Conservation (phyloP, 2,329 filamentous ascomycete species). For the Paraphaeosphaeria minitans region DNA sequence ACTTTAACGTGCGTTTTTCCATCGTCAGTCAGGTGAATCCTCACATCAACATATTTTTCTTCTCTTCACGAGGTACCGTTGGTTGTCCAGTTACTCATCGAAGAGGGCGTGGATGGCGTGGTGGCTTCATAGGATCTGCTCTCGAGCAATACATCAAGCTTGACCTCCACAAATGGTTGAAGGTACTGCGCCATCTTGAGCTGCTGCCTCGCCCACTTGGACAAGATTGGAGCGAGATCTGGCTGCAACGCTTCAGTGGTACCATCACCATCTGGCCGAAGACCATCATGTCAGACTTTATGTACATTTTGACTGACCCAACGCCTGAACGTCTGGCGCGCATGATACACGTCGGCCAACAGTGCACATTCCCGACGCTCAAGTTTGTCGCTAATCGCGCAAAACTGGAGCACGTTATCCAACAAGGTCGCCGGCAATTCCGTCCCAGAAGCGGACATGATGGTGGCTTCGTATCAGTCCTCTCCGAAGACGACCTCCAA, state of each 20-base stretch:
- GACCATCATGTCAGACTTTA: slow-evolving; percentile 77
- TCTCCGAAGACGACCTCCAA: slow-evolving; percentile 55
- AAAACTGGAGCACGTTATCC: slow-evolving; percentile 74
- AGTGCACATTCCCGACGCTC: slow-evolving; percentile 87
- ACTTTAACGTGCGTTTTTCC: slow-evolving; percentile 98
- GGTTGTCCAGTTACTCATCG: slow-evolving; percentile 94
- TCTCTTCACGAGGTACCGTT: slow-evolving; percentile 88
- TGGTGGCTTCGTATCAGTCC: slow-evolving; percentile 43
- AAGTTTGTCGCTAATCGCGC: slow-evolving; percentile 89
- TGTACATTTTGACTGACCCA: slow-evolving; percentile 84
- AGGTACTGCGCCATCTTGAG: slow-evolving; percentile 90
- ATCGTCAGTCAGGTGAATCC: slow-evolving; percentile 90
- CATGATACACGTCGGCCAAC: slow-evolving; percentile 90
- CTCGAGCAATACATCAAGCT: slow-evolving; percentile 95
- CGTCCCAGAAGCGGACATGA: slow-evolving; percentile 39
- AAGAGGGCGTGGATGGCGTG: slow-evolving; percentile 90
- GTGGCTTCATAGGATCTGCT: slow-evolving; percentile 90
- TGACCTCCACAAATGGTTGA: slow-evolving; percentile 96
- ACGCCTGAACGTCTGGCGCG: slow-evolving; percentile 73
- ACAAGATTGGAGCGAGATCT: slow-evolving; percentile 96
- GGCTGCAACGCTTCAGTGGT: slow-evolving; percentile 92
- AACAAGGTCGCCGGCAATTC: slow-evolving; percentile 59
- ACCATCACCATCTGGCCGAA: slow-evolving; percentile 98
- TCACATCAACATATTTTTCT: slow-evolving; percentile 98
- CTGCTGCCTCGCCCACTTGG: slow-evolving; percentile 86